Conservation (phyloP, 306 rosid species). For the Parietaria judaica region DNA sequence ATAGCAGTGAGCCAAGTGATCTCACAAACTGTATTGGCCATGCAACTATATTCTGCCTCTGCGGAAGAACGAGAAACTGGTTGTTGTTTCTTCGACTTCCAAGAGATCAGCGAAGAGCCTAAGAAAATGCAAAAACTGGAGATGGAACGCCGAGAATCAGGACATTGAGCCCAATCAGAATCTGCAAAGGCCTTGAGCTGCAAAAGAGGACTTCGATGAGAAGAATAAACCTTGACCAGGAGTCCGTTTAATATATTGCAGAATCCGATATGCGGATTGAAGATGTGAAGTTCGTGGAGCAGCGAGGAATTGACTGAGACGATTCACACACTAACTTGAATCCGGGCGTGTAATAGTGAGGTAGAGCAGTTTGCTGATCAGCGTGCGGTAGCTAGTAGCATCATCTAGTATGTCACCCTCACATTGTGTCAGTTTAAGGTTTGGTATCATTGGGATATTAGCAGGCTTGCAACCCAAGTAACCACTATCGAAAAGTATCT, state of each 20-base stretch:
- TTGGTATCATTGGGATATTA: too few relatives aligned
- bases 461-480: too few relatives aligned
- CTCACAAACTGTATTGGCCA: too few relatives aligned
- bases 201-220: not conserved
- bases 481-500: too few relatives aligned
- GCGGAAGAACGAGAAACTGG: not conserved
- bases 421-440: not conserved
- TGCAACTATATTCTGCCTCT: not conserved
- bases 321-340: not conserved
- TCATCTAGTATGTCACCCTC: not conserved
- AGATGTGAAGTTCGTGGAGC: not conserved
- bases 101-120: not conserved
- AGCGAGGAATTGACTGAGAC: not conserved
- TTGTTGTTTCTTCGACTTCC: not conserved
- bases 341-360: not conserved
- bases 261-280: not conserved
- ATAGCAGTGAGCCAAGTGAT: too few relatives aligned
- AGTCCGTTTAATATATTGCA: not conserved
- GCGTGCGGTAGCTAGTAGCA: not conserved
- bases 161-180: not conserved
- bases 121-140: not conserved
- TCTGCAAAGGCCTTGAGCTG: not conserved
- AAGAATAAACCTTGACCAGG: too few relatives aligned
- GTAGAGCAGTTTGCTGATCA: not conserved
- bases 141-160: not conserved